Base-by-base conservation (phyloP, 768 basidiomycete genomes). In the Mrakia gelida region DNA sequence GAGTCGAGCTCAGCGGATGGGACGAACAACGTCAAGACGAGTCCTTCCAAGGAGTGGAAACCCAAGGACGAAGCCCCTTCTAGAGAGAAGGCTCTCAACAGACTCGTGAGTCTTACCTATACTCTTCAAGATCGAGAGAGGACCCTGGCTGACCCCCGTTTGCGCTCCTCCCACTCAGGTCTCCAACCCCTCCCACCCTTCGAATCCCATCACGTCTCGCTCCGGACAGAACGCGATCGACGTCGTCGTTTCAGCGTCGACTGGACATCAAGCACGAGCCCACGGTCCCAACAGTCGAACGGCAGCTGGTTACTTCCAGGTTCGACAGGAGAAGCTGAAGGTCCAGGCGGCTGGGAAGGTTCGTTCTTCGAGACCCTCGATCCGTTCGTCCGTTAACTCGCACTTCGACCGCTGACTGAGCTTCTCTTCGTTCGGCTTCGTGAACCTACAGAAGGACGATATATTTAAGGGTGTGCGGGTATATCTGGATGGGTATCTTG, bases 401-500 rank as follows among this genome's bases (percentile, higher is more conserved):
- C 0, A 21, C 6, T 38, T n/a, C 65, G 8, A 23, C 5, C 0
- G 75, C 10, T 28, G 43, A n/a, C 43, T 6, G 23, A 6, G 11
- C 43, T 11, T 9, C 1, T 13, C n/a, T 28, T 32, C 18, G 10
- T 34, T 38, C 11, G 11, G 7, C 18, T 28, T n/a, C n/a, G 6
- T 15, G 54, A 16, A 2, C 11, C 9, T 3, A 0, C 70, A 76
- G 76, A 71, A 28, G 45, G 49, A 72, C 71, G 76, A 77, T 23
- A 30, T 77, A 10, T 72, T 77, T 49, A 54, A 54, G 2, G 76
- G 76, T 34, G 59, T 77, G 16, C 41, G 21, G 21, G 71, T 72
- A 11, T 77, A 70, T 71, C n/a, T 62, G 28, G 76, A 77, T 41
- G 76, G 76, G 3, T 63, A 34, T 23, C 41, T 72, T n/a, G 75